These are phyloP conservation scores for Medakamo hakoo DNA, from an alignment of 139 green algal genomes.

Conservation along the genomic window DNA sequence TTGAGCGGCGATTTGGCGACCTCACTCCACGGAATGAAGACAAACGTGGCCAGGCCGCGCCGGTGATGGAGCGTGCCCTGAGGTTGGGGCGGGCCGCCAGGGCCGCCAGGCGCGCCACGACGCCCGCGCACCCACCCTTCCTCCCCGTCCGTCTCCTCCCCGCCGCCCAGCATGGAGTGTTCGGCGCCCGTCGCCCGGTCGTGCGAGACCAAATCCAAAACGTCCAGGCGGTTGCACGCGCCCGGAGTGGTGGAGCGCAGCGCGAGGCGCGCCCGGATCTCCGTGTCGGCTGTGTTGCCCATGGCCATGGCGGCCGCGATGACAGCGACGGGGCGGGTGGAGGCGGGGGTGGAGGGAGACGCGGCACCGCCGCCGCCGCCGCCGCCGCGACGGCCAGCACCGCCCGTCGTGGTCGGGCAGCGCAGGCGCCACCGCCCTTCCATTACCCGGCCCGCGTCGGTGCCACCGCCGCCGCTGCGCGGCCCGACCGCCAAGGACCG, in stretches of 20 bases:
- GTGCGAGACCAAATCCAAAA: constrained; percentile 38
- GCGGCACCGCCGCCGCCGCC: too few species aligned
- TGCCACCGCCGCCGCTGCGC: not conserved
- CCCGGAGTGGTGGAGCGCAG: constrained; percentile 44
- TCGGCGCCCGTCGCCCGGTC: constrained; percentile 29
- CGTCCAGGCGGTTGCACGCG: constrained; percentile 61
- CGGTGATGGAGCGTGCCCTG: constrained; percentile 11
- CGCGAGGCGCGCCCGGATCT: constrained; percentile 38
- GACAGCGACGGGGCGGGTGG: too few species aligned
- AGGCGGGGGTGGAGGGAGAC: too few species aligned
- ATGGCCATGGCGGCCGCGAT: constrained; percentile 35
- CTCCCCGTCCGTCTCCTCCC: not conserved
- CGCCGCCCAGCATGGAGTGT: constrained; percentile 6
- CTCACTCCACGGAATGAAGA: constrained; percentile 58
- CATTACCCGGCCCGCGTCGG: not conserved
- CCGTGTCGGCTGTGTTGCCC: constrained; percentile 36
- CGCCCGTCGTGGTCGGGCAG: not conserved
- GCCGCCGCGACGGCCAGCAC: not conserved
- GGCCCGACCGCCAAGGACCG: constrained; percentile 16
- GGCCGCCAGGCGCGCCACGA: too few species aligned
- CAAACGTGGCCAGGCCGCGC: constrained; percentile 36
- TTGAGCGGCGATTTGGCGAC: constrained; percentile 44
- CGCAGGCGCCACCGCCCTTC: not conserved
- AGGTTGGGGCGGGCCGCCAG: too few species aligned
- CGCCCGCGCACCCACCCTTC: not conserved